Evolutionary conservation across 805 yeast genomes (phyloP).

Genomic region (Yarrowia sp.): DNA sequence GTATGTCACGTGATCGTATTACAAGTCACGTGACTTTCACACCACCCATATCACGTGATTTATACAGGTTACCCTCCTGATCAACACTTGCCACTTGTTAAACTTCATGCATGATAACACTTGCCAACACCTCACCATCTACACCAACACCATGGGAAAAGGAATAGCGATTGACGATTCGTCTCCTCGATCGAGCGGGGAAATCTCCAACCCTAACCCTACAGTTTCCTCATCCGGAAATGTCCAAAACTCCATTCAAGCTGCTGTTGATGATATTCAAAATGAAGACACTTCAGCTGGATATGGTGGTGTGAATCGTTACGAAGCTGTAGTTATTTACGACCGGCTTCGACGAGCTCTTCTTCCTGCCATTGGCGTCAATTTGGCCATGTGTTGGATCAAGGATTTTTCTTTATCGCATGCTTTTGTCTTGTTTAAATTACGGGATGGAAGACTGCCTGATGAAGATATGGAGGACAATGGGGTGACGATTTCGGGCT

Average conservation of each 20-base stretch:
- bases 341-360: not conserved
- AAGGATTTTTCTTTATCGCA: slow-evolving; percentile 18
- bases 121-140: not conserved
- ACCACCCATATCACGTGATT: too few relatives aligned
- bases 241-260: slow-evolving; percentile 1
- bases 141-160: not conserved
- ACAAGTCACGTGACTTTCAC: too few relatives aligned
- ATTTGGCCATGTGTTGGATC: slow-evolving; percentile 26
- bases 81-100: not conserved
- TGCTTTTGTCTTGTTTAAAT: slow-evolving; percentile 9
- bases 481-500: not conserved
- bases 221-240: not conserved
- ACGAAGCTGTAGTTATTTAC: slow-evolving; percentile 13
- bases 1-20: not conserved
- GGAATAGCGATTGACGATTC: slow-evolving; percentile 16
- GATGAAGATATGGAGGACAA: slow-evolving; percentile 2
- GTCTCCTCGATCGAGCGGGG: slow-evolving; percentile 17
- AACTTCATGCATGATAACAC: not conserved
- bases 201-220: not conserved
- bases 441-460: not conserved
- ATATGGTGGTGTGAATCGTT: slow-evolving; percentile 21
- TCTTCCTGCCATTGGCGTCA: not conserved
- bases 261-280: slow-evolving; percentile 9
- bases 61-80: too few relatives aligned
- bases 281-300: slow-evolving; percentile 24